Evolutionary conservation across 2,329 filamentous ascomycete species (phyloP).

Genomic region (Lecanosticta acicola): DNA sequence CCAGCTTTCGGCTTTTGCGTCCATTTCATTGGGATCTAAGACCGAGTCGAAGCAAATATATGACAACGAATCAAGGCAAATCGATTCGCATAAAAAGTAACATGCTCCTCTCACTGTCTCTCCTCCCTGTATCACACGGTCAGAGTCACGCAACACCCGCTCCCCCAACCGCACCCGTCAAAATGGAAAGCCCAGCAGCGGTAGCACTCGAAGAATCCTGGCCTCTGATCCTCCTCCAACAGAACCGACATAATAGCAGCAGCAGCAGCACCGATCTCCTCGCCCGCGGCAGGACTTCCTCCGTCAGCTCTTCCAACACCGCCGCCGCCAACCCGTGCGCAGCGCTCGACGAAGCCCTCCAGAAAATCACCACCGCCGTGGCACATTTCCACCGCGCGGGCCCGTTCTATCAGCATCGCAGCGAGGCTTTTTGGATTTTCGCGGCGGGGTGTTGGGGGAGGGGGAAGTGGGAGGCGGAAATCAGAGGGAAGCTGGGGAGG

Average conservation of each 20-base stretch:
- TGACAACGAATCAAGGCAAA: not conserved
- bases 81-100: not conserved
- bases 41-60: not conserved
- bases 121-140: too few species aligned
- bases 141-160: too few species aligned
- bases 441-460: slow-evolving; percentile 13
- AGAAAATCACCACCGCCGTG: slow-evolving; percentile 11
- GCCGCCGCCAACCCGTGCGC: not conserved
- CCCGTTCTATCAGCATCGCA: slow-evolving; percentile 3
- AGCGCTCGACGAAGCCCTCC: not conserved
- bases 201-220: too few species aligned
- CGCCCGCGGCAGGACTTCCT: too few species aligned
- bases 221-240: too few species aligned
- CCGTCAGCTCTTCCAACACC: not conserved
- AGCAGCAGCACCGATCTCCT: too few species aligned
- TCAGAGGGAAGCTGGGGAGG: not conserved
- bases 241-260: too few species aligned
- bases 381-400: slow-evolving; percentile 14
- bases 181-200: too few species aligned
- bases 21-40: not conserved
- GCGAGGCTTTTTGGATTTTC: slow-evolving; percentile 19
- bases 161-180: too few species aligned
- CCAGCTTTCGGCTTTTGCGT: not conserved
- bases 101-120: too few species aligned
- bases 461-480: slow-evolving; percentile 9